Percentiles rank a stretch among this genome's conserved stretches.
Evolutionary conservation across 192 early-diverging fungal genomes (phyloP).

Genomic region (Phlyctochytrium arcticum): DNA sequence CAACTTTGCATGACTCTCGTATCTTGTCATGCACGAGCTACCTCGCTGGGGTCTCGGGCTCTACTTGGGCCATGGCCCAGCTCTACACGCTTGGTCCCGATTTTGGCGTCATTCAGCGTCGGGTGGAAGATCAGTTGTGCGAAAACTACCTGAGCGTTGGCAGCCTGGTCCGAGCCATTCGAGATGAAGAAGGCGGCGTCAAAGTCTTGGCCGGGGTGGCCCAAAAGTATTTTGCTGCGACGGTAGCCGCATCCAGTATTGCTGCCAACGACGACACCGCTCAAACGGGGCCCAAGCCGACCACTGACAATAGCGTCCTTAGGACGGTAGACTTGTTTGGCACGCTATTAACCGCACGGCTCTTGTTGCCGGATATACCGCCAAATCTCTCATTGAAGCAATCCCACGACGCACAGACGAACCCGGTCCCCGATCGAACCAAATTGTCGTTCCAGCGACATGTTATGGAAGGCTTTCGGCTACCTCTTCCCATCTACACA

Average conservation of each 20-base stretch:
- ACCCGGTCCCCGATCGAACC: no score
- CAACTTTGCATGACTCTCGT: constrained; percentile 10
- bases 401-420: no score
- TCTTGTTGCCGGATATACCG: constrained; percentile 12
- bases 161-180: constrained; percentile 14
- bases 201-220: constrained; percentile 21
- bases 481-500: constrained; percentile 20
- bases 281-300: no score
- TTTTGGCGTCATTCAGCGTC: neutral
- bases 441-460: constrained; percentile 11
- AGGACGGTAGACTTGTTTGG: constrained; percentile 40
- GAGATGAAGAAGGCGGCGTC: neutral
- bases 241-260: neutral
- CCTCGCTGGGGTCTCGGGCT: constrained; percentile 31
- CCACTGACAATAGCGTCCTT: no score
- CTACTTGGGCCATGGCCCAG: constrained; percentile 36
- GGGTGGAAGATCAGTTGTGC: constrained; percentile 18
- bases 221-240: constrained; percentile 14
- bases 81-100: constrained; percentile 18
- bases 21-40: constrained; percentile 22
- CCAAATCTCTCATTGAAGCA: no score
- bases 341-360: constrained; percentile 24
- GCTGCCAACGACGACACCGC: no score
- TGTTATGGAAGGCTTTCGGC: neutral
- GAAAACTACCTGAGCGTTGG: constrained; percentile 22